phyloP scores from a whole-genome alignment of 1,284 basidiomycete genomes.

The Ustilago shanxiensis region DNA sequence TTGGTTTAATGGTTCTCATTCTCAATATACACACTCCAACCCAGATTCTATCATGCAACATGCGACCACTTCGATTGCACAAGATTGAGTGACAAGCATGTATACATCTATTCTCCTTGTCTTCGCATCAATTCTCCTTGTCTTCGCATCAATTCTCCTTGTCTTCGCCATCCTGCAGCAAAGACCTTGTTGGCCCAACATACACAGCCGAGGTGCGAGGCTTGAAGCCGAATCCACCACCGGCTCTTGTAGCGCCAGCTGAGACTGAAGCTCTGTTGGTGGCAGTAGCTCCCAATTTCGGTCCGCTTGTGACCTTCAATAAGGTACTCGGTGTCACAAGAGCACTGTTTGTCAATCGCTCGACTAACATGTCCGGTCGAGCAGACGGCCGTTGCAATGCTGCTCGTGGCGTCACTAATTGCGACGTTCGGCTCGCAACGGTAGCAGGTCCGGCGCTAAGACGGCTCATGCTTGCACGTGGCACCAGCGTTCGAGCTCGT shows the following conservation, averaged over 20 bases:
- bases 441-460: constrained; percentile 13
- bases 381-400: not conserved
- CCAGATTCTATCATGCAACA: not conserved
- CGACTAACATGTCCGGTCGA: constrained; percentile 2
- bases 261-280: constrained; percentile 8
- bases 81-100: not conserved
- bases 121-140: too few relatives aligned
- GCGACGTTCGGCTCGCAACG: constrained; percentile 3
- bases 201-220: constrained; percentile 34
- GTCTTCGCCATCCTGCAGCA: constrained; percentile 18
- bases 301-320: constrained; percentile 11
- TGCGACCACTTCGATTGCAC: not conserved
- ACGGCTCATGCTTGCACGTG: constrained; percentile 33
- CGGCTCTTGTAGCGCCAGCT: not conserved
- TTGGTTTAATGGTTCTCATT: constrained; percentile 1
- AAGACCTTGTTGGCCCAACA: constrained; percentile 7
- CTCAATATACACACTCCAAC: constrained; percentile 11
- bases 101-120: too few relatives aligned
- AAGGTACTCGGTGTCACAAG: not conserved
- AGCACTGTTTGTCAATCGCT: not conserved
- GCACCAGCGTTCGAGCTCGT: constrained; percentile 24
- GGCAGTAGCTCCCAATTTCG: not conserved
- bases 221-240: constrained; percentile 38
- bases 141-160: constrained; percentile 43
- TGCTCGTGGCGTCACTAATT: constrained; percentile 4